Evolutionary conservation across 129 eudicot genomes (phyloP), one percentile per base, ranked within the genome.

Genomic region (Flaveria trinervia): DNA sequence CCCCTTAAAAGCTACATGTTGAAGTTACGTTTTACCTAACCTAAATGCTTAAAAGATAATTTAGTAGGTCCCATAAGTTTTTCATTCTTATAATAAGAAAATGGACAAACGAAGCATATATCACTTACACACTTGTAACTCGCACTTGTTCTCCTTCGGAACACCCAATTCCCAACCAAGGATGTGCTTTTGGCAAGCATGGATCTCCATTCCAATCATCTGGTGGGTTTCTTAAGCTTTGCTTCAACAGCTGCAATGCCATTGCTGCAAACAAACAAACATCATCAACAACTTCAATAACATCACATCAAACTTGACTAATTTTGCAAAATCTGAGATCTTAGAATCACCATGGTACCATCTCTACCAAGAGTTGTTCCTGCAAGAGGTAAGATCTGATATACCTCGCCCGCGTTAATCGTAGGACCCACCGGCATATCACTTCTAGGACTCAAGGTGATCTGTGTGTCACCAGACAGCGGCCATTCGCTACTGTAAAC

Each of bases 151-250:
- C 72, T 36, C 77, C 74, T n/a, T 76, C 60, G 0, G 88, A 74
- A 80, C 99, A 94, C 0, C 74, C 17, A 41, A 94, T 82, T 75
- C 97, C 97, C n/a, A 83, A 81, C 99, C 99, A 94, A 0, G 90
- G 66, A 72, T 89, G 79, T 52, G 48, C 77, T 75, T 54, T 77
- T 18, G 99, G 99, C 74, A 91, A 73, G 77, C 99, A 94, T 36
- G 99, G 99, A 89, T 94, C 99, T 60, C 96, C 99, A 12, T 11
- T 56, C 99, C 99, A 94, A 80, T 91, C 96, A 20, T 60, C 73
- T 30, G 96, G 96, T 20, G 74, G 81, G 69, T 86, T 91, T 52
- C 9, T 75, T 5, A 94, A 67, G 82, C 76, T 79, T 79, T 73
- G 79, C 36, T 61, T 71, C 67, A 91, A 44, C 1, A 49, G 80